Percentiles rank a stretch among this genome's conserved stretches.
phyloP scores from a whole-genome alignment of 2,329 filamentous ascomycete genomes.

The Botrytis galanthina region DNA sequence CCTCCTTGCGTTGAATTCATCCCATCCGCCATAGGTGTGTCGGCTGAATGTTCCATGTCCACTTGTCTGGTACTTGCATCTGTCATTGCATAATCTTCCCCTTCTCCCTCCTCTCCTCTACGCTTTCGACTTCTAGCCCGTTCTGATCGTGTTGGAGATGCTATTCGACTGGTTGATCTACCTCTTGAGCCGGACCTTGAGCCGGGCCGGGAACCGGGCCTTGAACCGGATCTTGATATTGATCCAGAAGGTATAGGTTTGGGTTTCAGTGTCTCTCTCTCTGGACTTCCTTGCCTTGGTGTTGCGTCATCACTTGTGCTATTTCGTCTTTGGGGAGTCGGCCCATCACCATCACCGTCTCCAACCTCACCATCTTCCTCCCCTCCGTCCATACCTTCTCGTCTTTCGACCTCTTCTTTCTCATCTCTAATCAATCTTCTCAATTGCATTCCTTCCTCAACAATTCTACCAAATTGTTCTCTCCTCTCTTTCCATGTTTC shows the following conservation, averaged over 20 bases:
- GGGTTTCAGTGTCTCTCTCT: conserved; percentile 42
- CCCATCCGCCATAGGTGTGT: conserved; percentile 35
- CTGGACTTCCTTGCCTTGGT: conserved; percentile 49
- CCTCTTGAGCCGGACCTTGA: conserved; percentile 43
- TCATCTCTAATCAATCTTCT: conserved; percentile 86
- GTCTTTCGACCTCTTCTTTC: conserved; percentile 87
- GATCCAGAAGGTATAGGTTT: conserved; percentile 32
- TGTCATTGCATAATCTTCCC: conserved; percentile 60
- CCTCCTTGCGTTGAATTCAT: conserved; percentile 35
- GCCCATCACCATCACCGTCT: conserved; percentile 49
- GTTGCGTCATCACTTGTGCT: conserved; percentile 48
- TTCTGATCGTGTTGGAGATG: conserved; percentile 39
- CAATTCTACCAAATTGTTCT: conserved; percentile 83
- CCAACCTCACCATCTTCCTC: conserved; percentile 62
- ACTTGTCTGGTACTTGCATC: conserved; percentile 48
- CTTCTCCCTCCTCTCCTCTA: conserved; percentile 40
- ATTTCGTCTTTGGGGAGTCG: conserved; percentile 49
- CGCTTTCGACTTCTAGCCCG: conserved; percentile 18
- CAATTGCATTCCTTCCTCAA: conserved; percentile 86
- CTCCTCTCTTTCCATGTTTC: conserved; percentile 80
- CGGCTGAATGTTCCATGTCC: conserved; percentile 34
- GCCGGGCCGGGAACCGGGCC: conserved; percentile 39
- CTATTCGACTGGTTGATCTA: conserved; percentile 42
- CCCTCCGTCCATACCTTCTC: conserved; percentile 69
- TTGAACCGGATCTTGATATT: conserved; percentile 38